Evolutionary conservation across 2,329 filamentous ascomycete species (phyloP), one percentile per base, ranked within the genome.

Genomic region (Beauveria bassiana): DNA sequence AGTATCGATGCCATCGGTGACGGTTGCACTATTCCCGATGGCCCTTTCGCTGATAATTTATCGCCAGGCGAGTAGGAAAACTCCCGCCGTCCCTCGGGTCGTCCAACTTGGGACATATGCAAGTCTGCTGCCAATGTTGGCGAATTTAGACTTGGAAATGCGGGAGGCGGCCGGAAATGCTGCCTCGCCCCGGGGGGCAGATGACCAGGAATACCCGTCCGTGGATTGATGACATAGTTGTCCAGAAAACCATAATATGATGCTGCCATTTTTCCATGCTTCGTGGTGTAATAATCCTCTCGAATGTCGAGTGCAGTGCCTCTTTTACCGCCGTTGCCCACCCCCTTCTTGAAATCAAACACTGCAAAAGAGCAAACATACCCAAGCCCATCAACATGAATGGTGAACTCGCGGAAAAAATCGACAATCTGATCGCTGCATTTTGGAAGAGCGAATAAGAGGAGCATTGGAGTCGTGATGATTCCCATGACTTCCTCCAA

Each of bases 321-420:
- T 43, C 72, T 71, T 18, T 73, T 74, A 57, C 73, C 76, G 4
- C 72, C 71, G 28, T 77, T 76, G 16, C 76, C 77, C 24, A 87
- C 80, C 26, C 87, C 89, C 72, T 92, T 93, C 73, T 96, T 93
- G 77, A 98, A 98, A 65, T 97, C 91, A 69, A 99, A 99, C 42
- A 96, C 91, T 3, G 95, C 95, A 75, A 97, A 98, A 1, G 93
- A 97, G 74, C 95, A 99, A 12, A 98, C 91, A 66, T 97, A 93
- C 24, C 95, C 95, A 42, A 99, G 82, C 0, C 95, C 95, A 70
- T 99, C 95, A 18, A 99, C 93, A 68, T 99, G 93, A 24, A 99
- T 87, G 0, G 95, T 98, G 68, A 98, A 97, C 71, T 99, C 95
- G 45, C 95, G 87, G 78, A 99, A 98, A 75, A 99, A 99, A 75